A percentile compares a stretch with the other conserved stretches of the same genome.
phyloP scores from a whole-genome alignment of 139 green algal genomes.

The Chlorella sp. region DNA sequence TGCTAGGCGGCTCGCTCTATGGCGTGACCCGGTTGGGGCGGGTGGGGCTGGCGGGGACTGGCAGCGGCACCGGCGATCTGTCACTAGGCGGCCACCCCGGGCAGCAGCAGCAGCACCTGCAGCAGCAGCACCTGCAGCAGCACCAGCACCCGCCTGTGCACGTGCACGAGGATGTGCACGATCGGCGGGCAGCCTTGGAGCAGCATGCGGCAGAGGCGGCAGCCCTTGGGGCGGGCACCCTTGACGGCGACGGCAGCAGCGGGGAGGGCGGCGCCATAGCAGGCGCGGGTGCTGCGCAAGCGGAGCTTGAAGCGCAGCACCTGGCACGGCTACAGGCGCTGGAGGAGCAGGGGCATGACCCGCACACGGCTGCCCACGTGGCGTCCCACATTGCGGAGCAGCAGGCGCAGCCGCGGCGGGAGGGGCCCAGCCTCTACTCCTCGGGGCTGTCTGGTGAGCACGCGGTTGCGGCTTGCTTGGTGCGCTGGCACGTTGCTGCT shows the following conservation, averaged over 20 bases:
- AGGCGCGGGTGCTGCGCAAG: background rate
- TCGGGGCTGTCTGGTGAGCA: slow-evolving; percentile 18
- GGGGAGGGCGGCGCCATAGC: background rate
- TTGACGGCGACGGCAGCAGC: background rate
- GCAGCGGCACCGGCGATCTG: too few relatives aligned
- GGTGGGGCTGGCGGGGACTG: background rate
- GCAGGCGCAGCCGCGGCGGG: slow-evolving; percentile 24
- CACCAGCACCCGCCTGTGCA: background rate
- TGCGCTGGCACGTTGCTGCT: background rate
- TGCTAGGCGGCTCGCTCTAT: slow-evolving; percentile 1
- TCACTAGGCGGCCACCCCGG: too few relatives aligned
- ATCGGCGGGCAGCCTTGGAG: background rate
- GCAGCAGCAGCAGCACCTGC: slow-evolving; percentile 20
- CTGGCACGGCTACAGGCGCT: background rate
- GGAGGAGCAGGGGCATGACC: background rate
- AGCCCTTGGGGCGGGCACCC: background rate
- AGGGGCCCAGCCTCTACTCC: slow-evolving; percentile 18
- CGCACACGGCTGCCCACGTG: background rate
- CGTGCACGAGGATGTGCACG: background rate
- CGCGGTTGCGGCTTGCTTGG: background rate
- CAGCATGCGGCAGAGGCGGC: slow-evolving; percentile 12
- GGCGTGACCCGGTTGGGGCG: background rate
- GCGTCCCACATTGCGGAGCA: slow-evolving; percentile 24
- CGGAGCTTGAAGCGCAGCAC: slow-evolving; percentile 19
- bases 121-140: slow-evolving; percentile 15